Conservation (phyloP, 2,329 filamentous ascomycete genomes). For the Fusarium torulosum region DNA sequence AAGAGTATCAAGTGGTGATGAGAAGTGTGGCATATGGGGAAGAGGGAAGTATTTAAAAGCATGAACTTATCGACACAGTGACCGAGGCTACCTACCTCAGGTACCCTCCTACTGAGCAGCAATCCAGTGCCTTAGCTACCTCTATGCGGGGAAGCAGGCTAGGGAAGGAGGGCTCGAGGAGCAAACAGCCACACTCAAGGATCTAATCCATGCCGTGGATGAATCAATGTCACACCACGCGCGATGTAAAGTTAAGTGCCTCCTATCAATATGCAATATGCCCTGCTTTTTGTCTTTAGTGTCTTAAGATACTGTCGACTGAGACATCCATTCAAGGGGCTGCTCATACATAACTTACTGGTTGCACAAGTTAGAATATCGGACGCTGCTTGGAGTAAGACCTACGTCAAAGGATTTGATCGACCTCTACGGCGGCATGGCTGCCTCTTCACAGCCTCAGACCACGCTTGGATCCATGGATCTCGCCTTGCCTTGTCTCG, state of each 20-base stretch:
- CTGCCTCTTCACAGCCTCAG: slow-evolving; percentile 16
- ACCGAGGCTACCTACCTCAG: background rate
- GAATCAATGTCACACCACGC: slow-evolving; percentile 42
- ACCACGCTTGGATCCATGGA: slow-evolving; percentile 11
- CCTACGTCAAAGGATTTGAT: slow-evolving; percentile 13
- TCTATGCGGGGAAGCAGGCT: slow-evolving; percentile 40
- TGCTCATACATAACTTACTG: background rate
- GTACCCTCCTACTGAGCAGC: background rate
- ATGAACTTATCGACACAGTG: slow-evolving; percentile 8
- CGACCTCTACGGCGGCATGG: slow-evolving; percentile 12
- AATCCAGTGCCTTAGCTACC: background rate
- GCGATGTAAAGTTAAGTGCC: slow-evolving; percentile 8
- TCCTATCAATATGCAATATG: slow-evolving; percentile 2
- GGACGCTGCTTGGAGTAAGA: background rate
- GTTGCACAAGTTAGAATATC: background rate
- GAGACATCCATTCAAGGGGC: background rate
- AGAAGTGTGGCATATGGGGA: slow-evolving; percentile 17
- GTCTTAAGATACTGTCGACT: background rate
- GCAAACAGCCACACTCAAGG: slow-evolving; percentile 22
- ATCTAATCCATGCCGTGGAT: slow-evolving; percentile 7
- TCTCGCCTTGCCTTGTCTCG: slow-evolving; percentile 20
- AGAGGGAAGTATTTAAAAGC: slow-evolving; percentile 46
- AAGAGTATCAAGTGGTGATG: slow-evolving; percentile 6
- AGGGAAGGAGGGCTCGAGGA: slow-evolving; percentile 17
- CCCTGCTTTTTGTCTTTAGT: background rate